Evolutionary conservation across 2,329 filamentous ascomycete species (phyloP), one percentile per base, ranked within the genome.

Genomic region (Venturia carpophila): DNA sequence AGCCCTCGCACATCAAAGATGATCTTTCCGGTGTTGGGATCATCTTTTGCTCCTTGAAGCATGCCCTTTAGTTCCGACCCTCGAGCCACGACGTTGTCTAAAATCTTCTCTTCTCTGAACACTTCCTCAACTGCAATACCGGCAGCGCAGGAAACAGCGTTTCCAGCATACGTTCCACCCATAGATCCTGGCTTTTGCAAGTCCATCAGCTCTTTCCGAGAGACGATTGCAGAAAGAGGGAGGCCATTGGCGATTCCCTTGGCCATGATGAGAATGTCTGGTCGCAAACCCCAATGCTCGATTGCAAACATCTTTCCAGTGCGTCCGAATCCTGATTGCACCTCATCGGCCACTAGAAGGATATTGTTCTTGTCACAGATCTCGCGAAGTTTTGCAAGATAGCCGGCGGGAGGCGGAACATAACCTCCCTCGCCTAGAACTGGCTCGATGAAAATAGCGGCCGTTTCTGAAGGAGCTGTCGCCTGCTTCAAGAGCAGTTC

Each of bases 281-380:
- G 78, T 21, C 75, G 71, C 21, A 79, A 76, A 30, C 71, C 73
- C 66, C 72, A 78, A 66, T 79, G 75, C 67, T 79, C 75, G 15
- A 78, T 69, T 6, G 76, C 77, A 66, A 78, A 79, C 74, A 78
- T 77, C 52, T 75, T 75, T 24, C 77, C 78, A 1, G 77, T 79
- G 39, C 77, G 73, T 2, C 77, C 78, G 68, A 76, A 78, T 10
- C 77, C 78, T 39, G 70, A 76, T 64, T 79, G 77, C 1, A 79
- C 78, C 65, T 79, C 78, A 64, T 79, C 78, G 15, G 69, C 69
- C 4, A 79, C 75, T 6, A 79, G 71, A 1, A 79, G 73, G 60
- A 79, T 78, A 49, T 74, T 74, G 70, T 79, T 71, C 67, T 77
- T 75, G 65, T 78, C 75, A 66, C 78, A 79, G 60, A 78, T 75